A percentile compares a stretch with the other conserved stretches of the same genome.
Evolutionary conservation across 345 rosid species (phyloP).

Genomic region (Microthlaspi erraticum): DNA sequence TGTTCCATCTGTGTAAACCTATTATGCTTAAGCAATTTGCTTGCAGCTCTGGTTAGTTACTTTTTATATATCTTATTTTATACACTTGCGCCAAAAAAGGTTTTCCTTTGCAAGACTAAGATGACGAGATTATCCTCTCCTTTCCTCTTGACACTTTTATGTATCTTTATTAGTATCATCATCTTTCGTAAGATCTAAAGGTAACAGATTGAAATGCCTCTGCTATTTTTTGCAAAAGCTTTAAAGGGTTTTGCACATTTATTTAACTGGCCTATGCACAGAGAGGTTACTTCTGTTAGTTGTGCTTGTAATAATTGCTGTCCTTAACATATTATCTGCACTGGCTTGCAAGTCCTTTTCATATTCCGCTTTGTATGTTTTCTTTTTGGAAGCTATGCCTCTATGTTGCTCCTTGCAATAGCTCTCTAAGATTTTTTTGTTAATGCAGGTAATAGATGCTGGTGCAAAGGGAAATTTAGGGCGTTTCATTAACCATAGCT

Average conservation of each 20-base stretch:
- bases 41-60: conserved; percentile 14
- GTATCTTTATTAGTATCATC: conserved; percentile 20
- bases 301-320: conserved; percentile 17
- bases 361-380: not conserved
- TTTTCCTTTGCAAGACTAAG: not conserved
- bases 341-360: conserved; percentile 10
- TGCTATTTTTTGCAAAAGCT: not conserved
- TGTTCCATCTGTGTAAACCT: conserved; percentile 8
- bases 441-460: conserved; percentile 91
- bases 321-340: conserved; percentile 4
- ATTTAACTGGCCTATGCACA: conserved; percentile 12
- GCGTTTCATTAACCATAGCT: conserved; percentile 97
- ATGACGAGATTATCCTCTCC: not conserved
- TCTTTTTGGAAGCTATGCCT: conserved; percentile 23
- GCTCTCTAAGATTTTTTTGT: conserved; percentile 18
- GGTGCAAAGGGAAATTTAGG: conserved; percentile 96
- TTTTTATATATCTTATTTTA: conserved; percentile 15
- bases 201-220: not conserved
- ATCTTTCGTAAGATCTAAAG: conserved; percentile 1
- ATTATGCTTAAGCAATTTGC: conserved; percentile 11
- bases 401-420: conserved; percentile 25
- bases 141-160: conserved; percentile 1
- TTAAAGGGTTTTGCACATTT: not conserved
- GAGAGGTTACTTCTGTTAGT: conserved; percentile 12
- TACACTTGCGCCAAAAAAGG: conserved; percentile 5